These are phyloP conservation scores for Alternaria hordeiaustralica DNA, from an alignment of 2,329 filamentous ascomycete genomes.

Conservation along the genomic window DNA sequence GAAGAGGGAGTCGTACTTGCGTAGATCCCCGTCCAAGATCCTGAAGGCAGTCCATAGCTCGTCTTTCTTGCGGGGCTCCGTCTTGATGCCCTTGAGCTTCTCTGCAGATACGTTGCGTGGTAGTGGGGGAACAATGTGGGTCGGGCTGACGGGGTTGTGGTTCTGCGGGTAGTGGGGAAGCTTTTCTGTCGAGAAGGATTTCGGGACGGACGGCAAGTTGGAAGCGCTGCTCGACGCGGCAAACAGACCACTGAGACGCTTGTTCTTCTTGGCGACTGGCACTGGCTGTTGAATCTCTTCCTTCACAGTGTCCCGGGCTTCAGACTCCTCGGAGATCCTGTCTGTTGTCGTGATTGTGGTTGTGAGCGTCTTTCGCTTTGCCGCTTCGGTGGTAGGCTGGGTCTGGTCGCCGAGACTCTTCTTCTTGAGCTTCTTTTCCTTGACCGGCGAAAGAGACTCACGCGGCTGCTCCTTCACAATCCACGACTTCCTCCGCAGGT, in stretches of 20 bases:
- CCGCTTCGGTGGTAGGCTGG: slow-evolving; percentile 20
- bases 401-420: slow-evolving; percentile 27
- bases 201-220: slow-evolving; percentile 51
- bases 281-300: slow-evolving; percentile 28
- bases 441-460: slow-evolving; percentile 22
- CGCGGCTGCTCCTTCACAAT: slow-evolving; percentile 29
- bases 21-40: slow-evolving; percentile 70
- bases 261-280: slow-evolving; percentile 45
- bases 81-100: slow-evolving; percentile 47
- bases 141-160: slow-evolving; percentile 42
- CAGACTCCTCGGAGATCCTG: slow-evolving; percentile 42
- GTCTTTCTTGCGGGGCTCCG: slow-evolving; percentile 65
- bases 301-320: slow-evolving; percentile 28
- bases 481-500: slow-evolving; percentile 47
- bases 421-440: slow-evolving; percentile 24
- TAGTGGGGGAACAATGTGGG: slow-evolving; percentile 49
- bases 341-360: slow-evolving; percentile 20
- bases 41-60: slow-evolving; percentile 74
- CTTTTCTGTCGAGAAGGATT: slow-evolving; percentile 58
- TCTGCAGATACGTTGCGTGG: slow-evolving; percentile 52
- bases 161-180: slow-evolving; percentile 48
- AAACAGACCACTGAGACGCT: slow-evolving; percentile 45
- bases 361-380: slow-evolving; percentile 35
- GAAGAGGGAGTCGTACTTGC: slow-evolving; percentile 58
- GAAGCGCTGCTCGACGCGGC: slow-evolving; percentile 37